Conservation (phyloP, 2,329 filamentous ascomycete genomes). For the Aspergillus ochraceus region DNA sequence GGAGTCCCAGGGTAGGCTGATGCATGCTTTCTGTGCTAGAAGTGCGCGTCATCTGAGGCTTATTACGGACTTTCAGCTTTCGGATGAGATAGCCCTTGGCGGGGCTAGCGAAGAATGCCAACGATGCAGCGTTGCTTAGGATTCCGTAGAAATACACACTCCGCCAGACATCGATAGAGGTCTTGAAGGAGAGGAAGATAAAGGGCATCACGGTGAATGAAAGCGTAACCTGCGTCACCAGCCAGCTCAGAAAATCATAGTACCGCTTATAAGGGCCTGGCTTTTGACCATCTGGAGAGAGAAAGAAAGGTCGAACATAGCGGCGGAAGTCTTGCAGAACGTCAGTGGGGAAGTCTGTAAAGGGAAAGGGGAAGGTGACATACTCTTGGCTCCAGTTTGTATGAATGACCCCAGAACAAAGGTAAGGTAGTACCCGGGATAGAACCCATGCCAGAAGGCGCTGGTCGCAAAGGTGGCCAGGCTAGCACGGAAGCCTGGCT, state of each 20-base stretch:
- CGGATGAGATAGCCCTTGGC: constrained; percentile 63
- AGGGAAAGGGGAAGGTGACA: constrained; percentile 37
- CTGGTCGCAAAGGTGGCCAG: constrained; percentile 92
- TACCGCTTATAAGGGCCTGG: constrained; percentile 73
- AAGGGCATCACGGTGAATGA: constrained; percentile 84
- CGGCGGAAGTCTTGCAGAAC: constrained; percentile 73
- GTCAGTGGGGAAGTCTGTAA: constrained; percentile 21
- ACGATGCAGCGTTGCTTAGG: constrained; percentile 62
- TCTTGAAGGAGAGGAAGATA: constrained; percentile 71
- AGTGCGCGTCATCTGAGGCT: constrained; percentile 43
- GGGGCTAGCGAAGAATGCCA: constrained; percentile 78
- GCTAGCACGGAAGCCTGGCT: constrained; percentile 92
- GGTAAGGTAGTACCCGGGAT: constrained; percentile 90
- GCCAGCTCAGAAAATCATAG: constrained; percentile 77
- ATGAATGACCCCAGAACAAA: constrained; percentile 89
- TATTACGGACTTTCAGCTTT: constrained; percentile 58
- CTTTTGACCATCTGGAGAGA: constrained; percentile 71
- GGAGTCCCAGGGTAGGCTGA: constrained; percentile 73
- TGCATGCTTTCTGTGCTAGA: constrained; percentile 60
- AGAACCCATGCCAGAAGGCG: constrained; percentile 97
- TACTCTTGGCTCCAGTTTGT: constrained; percentile 93
- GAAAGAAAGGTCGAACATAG: constrained; percentile 86
- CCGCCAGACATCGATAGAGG: constrained; percentile 74
- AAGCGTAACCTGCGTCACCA: constrained; percentile 79
- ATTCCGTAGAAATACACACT: constrained; percentile 87